These are phyloP conservation scores for Coleophoma eucalyptorum DNA, from an alignment of 2,329 filamentous ascomycete species.

Conservation along the genomic window DNA sequence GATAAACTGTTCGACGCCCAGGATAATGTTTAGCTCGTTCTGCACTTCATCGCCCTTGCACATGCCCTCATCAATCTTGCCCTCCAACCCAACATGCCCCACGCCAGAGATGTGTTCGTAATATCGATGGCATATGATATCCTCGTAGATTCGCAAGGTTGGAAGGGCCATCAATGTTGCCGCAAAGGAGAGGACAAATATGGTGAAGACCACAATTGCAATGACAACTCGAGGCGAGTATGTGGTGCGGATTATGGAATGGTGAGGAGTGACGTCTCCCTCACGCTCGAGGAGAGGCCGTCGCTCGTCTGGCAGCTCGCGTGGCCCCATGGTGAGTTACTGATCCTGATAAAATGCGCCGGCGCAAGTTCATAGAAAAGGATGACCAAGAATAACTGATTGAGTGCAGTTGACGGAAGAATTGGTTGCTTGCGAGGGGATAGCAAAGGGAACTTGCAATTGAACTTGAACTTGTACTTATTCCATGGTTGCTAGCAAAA, in stretches of 20 bases:
- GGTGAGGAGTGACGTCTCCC: background rate
- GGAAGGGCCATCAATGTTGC: conserved; percentile 29
- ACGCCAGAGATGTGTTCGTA: conserved; percentile 18
- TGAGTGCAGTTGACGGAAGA: no score
- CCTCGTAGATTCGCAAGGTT: conserved; percentile 31
- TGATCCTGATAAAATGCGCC: background rate
- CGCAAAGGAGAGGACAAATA: conserved; percentile 25
- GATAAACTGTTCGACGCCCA: conserved; percentile 27
- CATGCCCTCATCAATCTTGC: conserved; percentile 29
- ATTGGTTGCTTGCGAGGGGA: no score
- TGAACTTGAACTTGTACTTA: no score
- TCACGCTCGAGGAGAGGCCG: background rate
- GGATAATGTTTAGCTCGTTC: conserved; percentile 29
- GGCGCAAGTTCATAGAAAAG: background rate
- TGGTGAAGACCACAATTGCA: conserved; percentile 25
- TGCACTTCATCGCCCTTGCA: conserved; percentile 35
- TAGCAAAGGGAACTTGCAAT: no score
- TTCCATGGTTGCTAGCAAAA: no score
- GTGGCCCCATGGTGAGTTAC: background rate
- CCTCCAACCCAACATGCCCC: conserved; percentile 16
- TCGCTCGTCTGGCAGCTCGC: background rate
- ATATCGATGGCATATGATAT: conserved; percentile 36
- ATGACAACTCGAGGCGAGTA: conserved; percentile 26
- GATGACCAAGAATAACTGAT: background rate
- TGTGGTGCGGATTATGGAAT: conserved; percentile 9